Conservation (phyloP, 1,139 yeast species). For the Nakaseomyces kungkrabaensis region DNA sequence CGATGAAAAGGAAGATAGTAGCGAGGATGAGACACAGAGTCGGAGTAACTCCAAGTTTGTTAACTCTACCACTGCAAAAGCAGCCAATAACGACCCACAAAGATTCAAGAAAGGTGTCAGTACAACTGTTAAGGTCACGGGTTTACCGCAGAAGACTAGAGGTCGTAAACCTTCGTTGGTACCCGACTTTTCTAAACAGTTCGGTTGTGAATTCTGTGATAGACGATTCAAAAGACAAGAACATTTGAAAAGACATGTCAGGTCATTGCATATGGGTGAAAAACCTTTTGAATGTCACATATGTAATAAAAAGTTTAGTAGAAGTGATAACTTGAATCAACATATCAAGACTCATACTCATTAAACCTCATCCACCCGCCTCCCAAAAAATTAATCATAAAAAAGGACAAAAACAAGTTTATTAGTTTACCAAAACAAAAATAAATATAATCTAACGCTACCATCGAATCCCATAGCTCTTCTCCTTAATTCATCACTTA, state of each 20-base stretch:
- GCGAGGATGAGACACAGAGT: too few relatives aligned
- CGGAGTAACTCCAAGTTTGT: too few relatives aligned
- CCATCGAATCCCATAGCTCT: too few relatives aligned
- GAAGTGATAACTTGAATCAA: constrained; percentile 65
- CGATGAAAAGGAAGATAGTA: neutral
- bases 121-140: neutral
- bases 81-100: too few relatives aligned
- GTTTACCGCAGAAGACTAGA: constrained; percentile 8
- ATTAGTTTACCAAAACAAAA: too few relatives aligned
- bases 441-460: too few relatives aligned
- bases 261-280: constrained; percentile 61
- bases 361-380: neutral
- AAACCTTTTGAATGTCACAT: constrained; percentile 63
- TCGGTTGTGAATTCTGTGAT: constrained; percentile 36
- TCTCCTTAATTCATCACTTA: too few relatives aligned
- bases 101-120: neutral
- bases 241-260: constrained; percentile 62
- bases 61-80: neutral
- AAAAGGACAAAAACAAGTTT: too few relatives aligned
- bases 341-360: constrained; percentile 54
- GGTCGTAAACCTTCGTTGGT: constrained; percentile 13
- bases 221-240: constrained; percentile 65
- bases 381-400: too few relatives aligned
- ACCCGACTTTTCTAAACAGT: constrained; percentile 28
- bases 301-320: constrained; percentile 61